Evolutionary conservation across 1,284 basidiomycete genomes (phyloP), one percentile per base, ranked within the genome.

Genomic region (Cyathus olla): DNA sequence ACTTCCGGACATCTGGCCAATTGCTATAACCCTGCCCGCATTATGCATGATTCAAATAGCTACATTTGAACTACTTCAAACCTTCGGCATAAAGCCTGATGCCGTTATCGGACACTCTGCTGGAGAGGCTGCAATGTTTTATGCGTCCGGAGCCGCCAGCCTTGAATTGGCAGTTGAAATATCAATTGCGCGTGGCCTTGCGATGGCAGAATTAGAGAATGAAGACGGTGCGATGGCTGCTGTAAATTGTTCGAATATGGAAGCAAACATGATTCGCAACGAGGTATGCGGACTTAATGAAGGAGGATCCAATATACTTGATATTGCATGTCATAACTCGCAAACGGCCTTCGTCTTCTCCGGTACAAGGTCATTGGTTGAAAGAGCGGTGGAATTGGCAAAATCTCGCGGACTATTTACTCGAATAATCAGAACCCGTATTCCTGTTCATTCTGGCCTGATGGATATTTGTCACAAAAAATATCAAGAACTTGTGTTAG

Each of bases 41-140:
- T 58, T 85, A 10, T 68, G 79, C 1, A 80, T 85, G 53, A 55
- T 83, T 57, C 84, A 85, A 62, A 78, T 85, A 4, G 84, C 83
- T 0, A 62, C 84, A 3, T 74, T 79, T 56, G 84, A 85, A 52
- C 49, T 51, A 11, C 17, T 50, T n/a, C 13, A 24, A 19, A 50
- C 21, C 27, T n/a, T 50, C 19, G 48, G 48, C 10, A 29, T 50
- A 2, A 54, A 55, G 2, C 79, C 82, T 0, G 72, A 79, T 49
- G 64, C 70, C 9, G 61, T 83, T 9, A 42, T 83, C 10, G 82
- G 80, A 0, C 81, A 83, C 66, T 50, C 48, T 11, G 48, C 48
- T 29, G 48, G 48, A 5, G 84, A 85, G 64, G 80, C 48, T 50
- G 78, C 81, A 0, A 57, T 83, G 19, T 55, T 84, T 1, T 83